Evolutionary conservation across 768 basidiomycete genomes (phyloP), one percentile per base, ranked within the genome.

Genomic region (Lepiota brunneoincarnata): DNA sequence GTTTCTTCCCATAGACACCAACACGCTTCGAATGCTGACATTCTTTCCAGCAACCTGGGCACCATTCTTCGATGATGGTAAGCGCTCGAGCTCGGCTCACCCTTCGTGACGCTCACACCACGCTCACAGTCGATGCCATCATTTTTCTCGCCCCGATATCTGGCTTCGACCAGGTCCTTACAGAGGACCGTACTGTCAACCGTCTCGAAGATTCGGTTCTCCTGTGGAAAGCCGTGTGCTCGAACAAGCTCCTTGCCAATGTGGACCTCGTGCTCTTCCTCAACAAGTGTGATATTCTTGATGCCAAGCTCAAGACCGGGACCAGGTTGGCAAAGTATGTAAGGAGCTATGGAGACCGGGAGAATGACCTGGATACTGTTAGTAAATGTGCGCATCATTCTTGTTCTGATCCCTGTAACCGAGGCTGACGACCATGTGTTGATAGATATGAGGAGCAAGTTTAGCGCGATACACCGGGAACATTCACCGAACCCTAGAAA

Each of bases 201-300:
- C 79, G 85, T 23, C 72, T 84, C 42, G 88, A 91, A 69, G 91
- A 93, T 64, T 89, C 87, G 2, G 88, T 93, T n/a, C 73, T 91
- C n/a, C 76, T 93, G 0, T 93, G 91, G 91, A 91, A 90, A 68
- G 81, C 86, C 3, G 80, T 93, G 14, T 93, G 91, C 69, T 83
- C 84, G 11, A 91, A 90, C 72, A 91, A 84, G 69, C 79, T 93
- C 7, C 77, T 93, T 0, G 85, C 84, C 5, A 82, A 80, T 51
- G 91, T 92, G 45, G 89, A 91, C 61, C 74, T 93, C 31, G 84
- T 93, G 48, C 75, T 93, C 23, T 93, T 93, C 75, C 77, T 93
- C 49, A 93, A 93, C 75, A 93, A 93, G 63, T 91, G 91, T 61
- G 90, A 93, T 67, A 87, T 92, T 51, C 72, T 93, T 37, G 84